Evolutionary conservation across 805 yeast species (phyloP).

Genomic region (Ogataea pignaliae): DNA sequence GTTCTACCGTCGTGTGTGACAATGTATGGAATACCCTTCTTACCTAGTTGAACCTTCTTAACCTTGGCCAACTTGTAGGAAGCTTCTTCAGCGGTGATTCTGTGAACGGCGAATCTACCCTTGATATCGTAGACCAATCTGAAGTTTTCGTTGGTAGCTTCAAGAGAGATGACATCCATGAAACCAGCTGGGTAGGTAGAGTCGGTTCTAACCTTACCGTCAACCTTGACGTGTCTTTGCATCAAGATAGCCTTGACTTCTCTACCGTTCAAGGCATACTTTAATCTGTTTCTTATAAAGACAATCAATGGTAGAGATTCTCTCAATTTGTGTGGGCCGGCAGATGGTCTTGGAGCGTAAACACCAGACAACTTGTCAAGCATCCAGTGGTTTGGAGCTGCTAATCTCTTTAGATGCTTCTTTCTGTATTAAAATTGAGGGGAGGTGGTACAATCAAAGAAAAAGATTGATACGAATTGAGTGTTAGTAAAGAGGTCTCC

Average conservation of each 20-base stretch:
- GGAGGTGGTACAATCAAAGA: conserved; percentile 1
- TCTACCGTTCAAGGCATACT: conserved; percentile 98
- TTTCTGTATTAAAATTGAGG: conserved; percentile 47
- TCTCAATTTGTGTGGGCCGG: conserved; percentile 99
- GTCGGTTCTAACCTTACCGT: conserved; percentile 99
- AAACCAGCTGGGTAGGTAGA: conserved; percentile 98
- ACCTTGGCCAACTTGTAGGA: conserved; percentile 97
- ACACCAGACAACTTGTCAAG: conserved; percentile 99
- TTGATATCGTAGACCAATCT: conserved; percentile 97
- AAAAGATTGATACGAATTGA: not conserved
- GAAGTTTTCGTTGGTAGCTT: conserved; percentile 99
- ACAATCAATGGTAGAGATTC: conserved; percentile 97
- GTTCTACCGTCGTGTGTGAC: conserved; percentile 99
- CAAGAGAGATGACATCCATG: conserved; percentile 97
- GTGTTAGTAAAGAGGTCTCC: not conserved
- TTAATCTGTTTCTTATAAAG: conserved; percentile 96
- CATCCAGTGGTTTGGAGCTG: conserved; percentile 99
- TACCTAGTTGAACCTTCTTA: conserved; percentile 96
- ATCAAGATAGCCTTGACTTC: conserved; percentile 97
- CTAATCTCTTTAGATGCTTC: conserved; percentile 99
- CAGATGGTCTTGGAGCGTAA: conserved; percentile 99
- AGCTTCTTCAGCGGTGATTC: conserved; percentile 98
- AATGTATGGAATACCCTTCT: conserved; percentile 96
- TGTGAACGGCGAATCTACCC: conserved; percentile 99
- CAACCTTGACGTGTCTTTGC: conserved; percentile 98